These are phyloP conservation scores for Aureobasidium zeae DNA, from an alignment of 2,329 filamentous ascomycete species.

Conservation along the genomic window DNA sequence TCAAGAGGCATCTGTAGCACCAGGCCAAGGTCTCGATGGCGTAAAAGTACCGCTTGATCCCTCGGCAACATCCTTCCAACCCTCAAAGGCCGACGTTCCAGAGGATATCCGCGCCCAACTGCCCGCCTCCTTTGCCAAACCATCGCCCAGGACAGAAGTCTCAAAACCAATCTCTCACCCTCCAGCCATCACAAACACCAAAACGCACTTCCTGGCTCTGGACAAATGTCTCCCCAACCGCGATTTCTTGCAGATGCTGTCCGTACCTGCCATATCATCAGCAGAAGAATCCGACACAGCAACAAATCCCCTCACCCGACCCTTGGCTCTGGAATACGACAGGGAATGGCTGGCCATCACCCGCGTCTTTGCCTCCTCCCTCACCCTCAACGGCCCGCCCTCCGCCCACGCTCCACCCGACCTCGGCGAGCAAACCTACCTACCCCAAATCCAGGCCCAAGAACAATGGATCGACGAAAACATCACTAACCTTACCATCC, in stretches of 20 bases:
- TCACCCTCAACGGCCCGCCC: constrained; percentile 54
- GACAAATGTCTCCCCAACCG: constrained; percentile 80
- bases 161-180: constrained; percentile 57
- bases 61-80: constrained; percentile 15
- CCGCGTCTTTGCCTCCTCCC: constrained; percentile 60
- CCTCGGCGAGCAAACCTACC: constrained; percentile 60
- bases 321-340: constrained; percentile 67
- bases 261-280: constrained; percentile 44
- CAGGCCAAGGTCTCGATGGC: constrained; percentile 21
- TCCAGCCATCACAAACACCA: constrained; percentile 62
- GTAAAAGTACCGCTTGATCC: constrained; percentile 22
- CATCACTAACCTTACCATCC: constrained; percentile 59
- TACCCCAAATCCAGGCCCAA: constrained; percentile 57
- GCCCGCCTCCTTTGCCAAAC: constrained; percentile 59
- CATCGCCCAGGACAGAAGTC: constrained; percentile 23
- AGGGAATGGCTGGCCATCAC: constrained; percentile 93
- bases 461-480: constrained; percentile 74
- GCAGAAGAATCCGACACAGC: constrained; percentile 20
- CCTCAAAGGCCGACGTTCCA: constrained; percentile 39
- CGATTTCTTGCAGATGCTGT: constrained; percentile 72
- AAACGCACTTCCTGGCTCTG: constrained; percentile 75
- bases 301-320: constrained; percentile 37
- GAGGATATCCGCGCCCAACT: constrained; percentile 62
- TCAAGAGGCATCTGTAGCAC: constrained; percentile 17
- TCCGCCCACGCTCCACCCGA: constrained; percentile 47